Conservation (phyloP, 2,329 filamentous ascomycete genomes). For the Penicillium nordicum region DNA sequence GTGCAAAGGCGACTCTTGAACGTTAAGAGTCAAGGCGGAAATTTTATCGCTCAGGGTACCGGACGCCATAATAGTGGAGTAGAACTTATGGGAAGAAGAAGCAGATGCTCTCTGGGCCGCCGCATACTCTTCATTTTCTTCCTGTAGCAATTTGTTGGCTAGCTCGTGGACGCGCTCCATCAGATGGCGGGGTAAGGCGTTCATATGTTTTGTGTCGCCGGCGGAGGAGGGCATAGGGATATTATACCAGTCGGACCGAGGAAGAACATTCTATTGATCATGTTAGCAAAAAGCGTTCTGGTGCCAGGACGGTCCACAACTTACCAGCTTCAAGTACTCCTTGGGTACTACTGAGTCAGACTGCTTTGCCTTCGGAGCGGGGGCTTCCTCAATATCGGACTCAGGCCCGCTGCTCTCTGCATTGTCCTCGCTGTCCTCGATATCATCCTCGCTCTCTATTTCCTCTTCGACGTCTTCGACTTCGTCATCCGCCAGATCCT, state of each 20-base stretch:
- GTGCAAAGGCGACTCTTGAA: constrained; percentile 94
- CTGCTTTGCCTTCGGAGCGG: constrained; percentile 18
- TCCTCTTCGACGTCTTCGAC: constrained; percentile 26
- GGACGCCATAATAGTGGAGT: constrained; percentile 93
- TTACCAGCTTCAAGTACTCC: constrained; percentile 36
- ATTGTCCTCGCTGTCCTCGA: constrained; percentile 31
- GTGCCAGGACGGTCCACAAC: constrained; percentile 9
- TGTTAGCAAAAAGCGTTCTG: constrained; percentile 24
- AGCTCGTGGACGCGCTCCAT: constrained; percentile 61
- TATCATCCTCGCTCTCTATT: constrained; percentile 36
- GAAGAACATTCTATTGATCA: constrained; percentile 51
- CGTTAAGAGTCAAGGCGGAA: constrained; percentile 85
- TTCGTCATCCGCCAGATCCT: constrained; percentile 32
- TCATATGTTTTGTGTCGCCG: constrained; percentile 45
- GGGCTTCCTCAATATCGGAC: constrained; percentile 30
- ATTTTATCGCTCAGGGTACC: constrained; percentile 97
- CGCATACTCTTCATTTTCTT: constrained; percentile 72
- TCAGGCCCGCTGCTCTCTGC: constrained; percentile 21
- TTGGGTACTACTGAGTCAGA: constrained; percentile 31
- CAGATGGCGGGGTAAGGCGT: constrained; percentile 49
- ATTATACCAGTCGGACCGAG: constrained; percentile 66
- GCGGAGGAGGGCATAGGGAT: constrained; percentile 55
- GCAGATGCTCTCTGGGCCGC: constrained; percentile 68
- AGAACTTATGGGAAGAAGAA: constrained; percentile 89
- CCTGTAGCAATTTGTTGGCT: constrained; percentile 70